phyloP scores from a whole-genome alignment of 805 yeast species.

The Nakazawaea pomicola region DNA sequence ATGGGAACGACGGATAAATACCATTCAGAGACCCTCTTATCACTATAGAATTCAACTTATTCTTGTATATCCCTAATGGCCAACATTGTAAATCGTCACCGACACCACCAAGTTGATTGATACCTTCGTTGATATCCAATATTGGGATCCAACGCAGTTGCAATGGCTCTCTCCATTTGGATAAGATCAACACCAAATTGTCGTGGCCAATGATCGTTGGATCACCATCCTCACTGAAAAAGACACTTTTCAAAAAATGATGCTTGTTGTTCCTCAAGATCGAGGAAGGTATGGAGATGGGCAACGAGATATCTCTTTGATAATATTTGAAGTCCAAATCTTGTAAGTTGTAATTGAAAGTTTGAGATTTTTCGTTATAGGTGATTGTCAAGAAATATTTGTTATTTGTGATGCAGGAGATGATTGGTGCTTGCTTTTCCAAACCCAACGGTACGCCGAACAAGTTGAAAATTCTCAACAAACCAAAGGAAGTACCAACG shows the following conservation, averaged over 20 bases:
- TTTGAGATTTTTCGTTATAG: conserved; percentile 16
- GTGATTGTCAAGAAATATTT: conserved; percentile 51
- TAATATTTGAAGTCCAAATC: conserved; percentile 31
- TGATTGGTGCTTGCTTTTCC: conserved; percentile 67
- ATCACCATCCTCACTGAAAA: conserved; percentile 84
- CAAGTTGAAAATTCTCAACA: conserved; percentile 62
- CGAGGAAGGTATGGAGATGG: conserved; percentile 25
- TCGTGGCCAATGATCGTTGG: conserved; percentile 85
- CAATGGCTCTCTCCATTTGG: conserved; percentile 70
- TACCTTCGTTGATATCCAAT: conserved; percentile 52
- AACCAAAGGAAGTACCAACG: conserved; percentile 74
- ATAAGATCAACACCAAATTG: conserved; percentile 63
- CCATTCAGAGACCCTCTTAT: conserved; percentile 49
- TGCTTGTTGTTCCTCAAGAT: conserved; percentile 9
- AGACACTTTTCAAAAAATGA: conserved; percentile 54
- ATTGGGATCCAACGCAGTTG: conserved; percentile 89
- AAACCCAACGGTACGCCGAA: conserved; percentile 70
- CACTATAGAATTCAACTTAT: conserved; percentile 67
- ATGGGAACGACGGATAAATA: conserved; percentile 74
- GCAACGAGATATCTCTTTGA: conserved; percentile 42
- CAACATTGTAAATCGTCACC: conserved; percentile 68
- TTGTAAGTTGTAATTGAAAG: conserved; percentile 28
- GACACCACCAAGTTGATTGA: conserved; percentile 41
- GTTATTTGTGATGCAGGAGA: conserved; percentile 62
- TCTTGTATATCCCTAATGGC: conserved; percentile 80